phyloP scores from a whole-genome alignment of 768 basidiomycete species.

The Cubamyces sp. region DNA sequence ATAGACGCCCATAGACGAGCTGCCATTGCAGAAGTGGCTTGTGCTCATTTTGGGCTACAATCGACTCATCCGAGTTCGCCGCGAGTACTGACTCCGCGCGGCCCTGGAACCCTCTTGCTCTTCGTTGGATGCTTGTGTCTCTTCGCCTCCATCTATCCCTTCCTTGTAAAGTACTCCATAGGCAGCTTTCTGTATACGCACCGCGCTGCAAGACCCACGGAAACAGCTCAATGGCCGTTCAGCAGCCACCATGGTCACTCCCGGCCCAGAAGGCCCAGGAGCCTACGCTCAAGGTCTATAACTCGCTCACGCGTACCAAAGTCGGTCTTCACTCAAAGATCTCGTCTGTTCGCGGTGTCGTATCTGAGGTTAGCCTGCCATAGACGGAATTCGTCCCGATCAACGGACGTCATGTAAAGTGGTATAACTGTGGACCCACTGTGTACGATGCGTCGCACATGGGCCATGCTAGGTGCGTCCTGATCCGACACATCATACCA shows the following conservation, averaged over 20 bases:
- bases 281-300: constrained; percentile 83
- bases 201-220: not conserved
- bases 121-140: constrained; percentile 10
- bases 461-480: constrained; percentile 90
- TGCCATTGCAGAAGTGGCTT: not conserved
- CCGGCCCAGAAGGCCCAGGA: constrained; percentile 53
- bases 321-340: constrained; percentile 42
- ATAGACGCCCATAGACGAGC: too few species aligned
- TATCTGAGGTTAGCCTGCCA: constrained; percentile 22
- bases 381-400: constrained; percentile 80
- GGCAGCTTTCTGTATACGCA: constrained; percentile 1
- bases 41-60: constrained; percentile 9
- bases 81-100: constrained; percentile 8
- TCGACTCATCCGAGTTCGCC: constrained; percentile 17
- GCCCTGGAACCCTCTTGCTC: not conserved
- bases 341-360: constrained; percentile 9
- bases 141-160: not conserved
- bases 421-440: constrained; percentile 99
- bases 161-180: not conserved
- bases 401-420: constrained; percentile 79
- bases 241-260: constrained; percentile 60
- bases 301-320: constrained; percentile 91
- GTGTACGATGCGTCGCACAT: constrained; percentile 99
- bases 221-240: constrained; percentile 50
- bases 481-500: not conserved